Conservation (phyloP, 2,329 filamentous ascomycete species). For the Phialocephala sp. region DNA sequence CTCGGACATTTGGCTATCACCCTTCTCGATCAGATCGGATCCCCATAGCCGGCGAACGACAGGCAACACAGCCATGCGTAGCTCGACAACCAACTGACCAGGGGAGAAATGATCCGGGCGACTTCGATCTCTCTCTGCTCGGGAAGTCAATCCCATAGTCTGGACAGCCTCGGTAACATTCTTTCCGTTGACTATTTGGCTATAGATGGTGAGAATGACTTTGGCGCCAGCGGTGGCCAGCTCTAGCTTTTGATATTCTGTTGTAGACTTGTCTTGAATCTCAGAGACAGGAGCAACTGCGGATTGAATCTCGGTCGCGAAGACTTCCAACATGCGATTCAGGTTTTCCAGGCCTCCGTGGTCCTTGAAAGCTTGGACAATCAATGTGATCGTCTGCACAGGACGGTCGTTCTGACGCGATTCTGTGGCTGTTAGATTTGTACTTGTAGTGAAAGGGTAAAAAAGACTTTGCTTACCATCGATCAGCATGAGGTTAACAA, state of each 20-base stretch:
- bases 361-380: conserved; percentile 87
- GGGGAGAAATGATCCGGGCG: conserved; percentile 67
- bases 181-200: conserved; percentile 77
- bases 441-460: background rate
- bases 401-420: conserved; percentile 41
- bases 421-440: conserved; percentile 17
- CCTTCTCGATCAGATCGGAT: conserved; percentile 81
- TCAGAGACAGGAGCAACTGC: background rate
- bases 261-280: conserved; percentile 45
- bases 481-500: conserved; percentile 78
- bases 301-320: conserved; percentile 63
- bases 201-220: conserved; percentile 84
- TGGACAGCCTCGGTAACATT: conserved; percentile 78
- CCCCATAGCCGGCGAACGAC: conserved; percentile 83
- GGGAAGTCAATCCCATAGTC: conserved; percentile 57
- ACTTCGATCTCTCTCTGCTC: conserved; percentile 60
- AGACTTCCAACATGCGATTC: conserved; percentile 73
- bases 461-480: conserved; percentile 56
- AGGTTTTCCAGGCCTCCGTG: conserved; percentile 76
- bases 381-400: conserved; percentile 69
- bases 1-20: conserved; percentile 76
- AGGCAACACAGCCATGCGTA: conserved; percentile 80
- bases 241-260: conserved; percentile 36
- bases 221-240: conserved; percentile 68
- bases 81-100: conserved; percentile 82